Evolutionary conservation across 495 filamentous ascomycete genomes (phyloP), one percentile per base, ranked within the genome.

Genomic region (Aspergillus bridgeri): DNA sequence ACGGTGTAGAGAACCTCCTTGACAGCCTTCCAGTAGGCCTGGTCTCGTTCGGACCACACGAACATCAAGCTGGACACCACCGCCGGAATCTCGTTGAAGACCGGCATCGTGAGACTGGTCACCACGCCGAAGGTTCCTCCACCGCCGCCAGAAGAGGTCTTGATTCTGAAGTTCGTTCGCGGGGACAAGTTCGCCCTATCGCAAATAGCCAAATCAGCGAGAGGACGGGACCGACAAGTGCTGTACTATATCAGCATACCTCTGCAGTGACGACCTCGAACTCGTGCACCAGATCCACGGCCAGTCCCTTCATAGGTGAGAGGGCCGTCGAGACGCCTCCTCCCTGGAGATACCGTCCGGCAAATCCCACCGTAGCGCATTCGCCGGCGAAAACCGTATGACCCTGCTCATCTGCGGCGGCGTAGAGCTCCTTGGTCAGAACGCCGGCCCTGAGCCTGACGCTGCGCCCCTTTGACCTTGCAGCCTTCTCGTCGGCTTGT

Each of bases 141-240:
- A 24, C 71, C 71, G 5, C 69, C 68, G n/a, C 69, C 77, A 87
- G 73, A 86, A 89, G 5, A 88, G 75, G 49, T 86, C 83, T 1
- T 73, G 48, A 58, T 86, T 79, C 24, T 75, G 63, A 15, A 58
- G 56, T 4, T 61, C 60, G 43, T 72, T 76, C 0, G 75, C 74
- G 6, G 65, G 72, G 15, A 83, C 73, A 1, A 79, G 22, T 1
- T 56, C 44, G 3, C 65, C 62, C 61, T 60, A 42, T 19, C 8
- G 21, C 7, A 11, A 8, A 23, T 17, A 3, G 48, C 25, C 25
- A 19, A 25, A 13, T 50, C 20, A 50, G 48, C 20, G 2, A 22
- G 24, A 19, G 3, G 5, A 23, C 9, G 4, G 5, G 48, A 17
- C 11, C 15, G 5, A 8, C 48, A 51, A 3, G 6, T 23, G 6